Conservation (phyloP, 192 early-diverging fungal genomes). For the Coemansia sp. region DNA sequence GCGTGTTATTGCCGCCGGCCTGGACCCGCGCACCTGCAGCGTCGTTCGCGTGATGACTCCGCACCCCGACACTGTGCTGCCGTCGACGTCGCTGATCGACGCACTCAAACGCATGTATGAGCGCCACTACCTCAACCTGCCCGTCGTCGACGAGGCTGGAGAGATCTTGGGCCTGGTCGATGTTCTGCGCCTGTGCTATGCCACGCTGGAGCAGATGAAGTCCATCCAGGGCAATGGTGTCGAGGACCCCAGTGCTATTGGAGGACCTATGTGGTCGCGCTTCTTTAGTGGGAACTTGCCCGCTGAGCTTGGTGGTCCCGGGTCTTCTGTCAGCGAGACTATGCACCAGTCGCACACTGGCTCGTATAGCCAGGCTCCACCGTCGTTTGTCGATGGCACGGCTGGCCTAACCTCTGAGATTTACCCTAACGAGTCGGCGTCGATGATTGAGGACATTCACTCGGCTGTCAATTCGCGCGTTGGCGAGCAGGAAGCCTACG, state of each 20-base stretch:
- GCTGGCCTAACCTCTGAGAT: constrained; percentile 51
- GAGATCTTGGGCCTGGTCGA: constrained; percentile 78
- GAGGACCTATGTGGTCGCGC: constrained; percentile 72
- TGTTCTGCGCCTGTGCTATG: constrained; percentile 81
- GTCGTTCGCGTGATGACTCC: constrained; percentile 98
- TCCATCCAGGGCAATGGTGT: constrained; percentile 54
- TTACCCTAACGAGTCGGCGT: constrained; percentile 58
- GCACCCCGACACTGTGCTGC: constrained; percentile 76
- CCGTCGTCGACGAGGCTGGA: constrained; percentile 71
- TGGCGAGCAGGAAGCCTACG: constrained; percentile 53
- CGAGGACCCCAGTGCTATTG: constrained; percentile 24
- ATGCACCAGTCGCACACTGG: constrained; percentile 45
- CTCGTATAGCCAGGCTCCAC: constrained; percentile 35
- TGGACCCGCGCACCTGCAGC: constrained; percentile 86
- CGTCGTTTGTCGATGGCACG: constrained; percentile 49
- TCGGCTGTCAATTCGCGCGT: constrained; percentile 59
- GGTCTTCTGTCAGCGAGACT: constrained; percentile 65
- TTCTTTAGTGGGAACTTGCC: constrained; percentile 74
- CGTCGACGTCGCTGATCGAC: constrained; percentile 75
- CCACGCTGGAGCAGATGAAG: constrained; percentile 79
- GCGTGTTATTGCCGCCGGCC: constrained; percentile 82
- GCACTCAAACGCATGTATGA: constrained; percentile 87
- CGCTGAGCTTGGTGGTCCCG: constrained; percentile 65
- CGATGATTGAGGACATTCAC: constrained; percentile 58
- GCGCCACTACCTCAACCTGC: constrained; percentile 82